phyloP scores from a whole-genome alignment of 2,329 filamentous ascomycete species.

The Decorospora gaudefroyi region DNA sequence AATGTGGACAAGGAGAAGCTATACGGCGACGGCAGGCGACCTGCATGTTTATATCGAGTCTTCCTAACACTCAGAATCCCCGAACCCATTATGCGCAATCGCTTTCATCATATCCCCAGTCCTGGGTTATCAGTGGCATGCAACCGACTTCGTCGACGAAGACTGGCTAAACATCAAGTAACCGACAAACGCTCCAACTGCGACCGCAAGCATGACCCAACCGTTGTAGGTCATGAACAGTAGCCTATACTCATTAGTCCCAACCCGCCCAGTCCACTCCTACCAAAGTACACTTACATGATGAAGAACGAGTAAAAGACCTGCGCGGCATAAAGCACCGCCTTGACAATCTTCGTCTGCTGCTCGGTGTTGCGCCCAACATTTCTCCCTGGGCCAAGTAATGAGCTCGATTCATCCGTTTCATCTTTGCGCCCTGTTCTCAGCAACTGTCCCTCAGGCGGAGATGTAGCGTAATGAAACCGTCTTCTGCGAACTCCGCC shows the following conservation, averaged over 20 bases:
- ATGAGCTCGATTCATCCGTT: conserved; percentile 65
- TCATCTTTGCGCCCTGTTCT: conserved; percentile 33
- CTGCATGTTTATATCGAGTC: no score
- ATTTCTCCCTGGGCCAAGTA: conserved; percentile 72
- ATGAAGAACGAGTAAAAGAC: conserved; percentile 99
- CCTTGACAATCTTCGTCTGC: conserved; percentile 77
- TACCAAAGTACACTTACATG: conserved; percentile 71
- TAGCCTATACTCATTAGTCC: conserved; percentile 65
- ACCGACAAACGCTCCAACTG: conserved; percentile 84
- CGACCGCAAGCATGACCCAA: conserved; percentile 92
- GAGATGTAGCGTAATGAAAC: conserved; percentile 17
- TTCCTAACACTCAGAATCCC: no score
- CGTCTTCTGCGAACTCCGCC: conserved; percentile 10
- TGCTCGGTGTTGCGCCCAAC: conserved; percentile 63
- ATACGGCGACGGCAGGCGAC: no score
- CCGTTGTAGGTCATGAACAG: conserved; percentile 99
- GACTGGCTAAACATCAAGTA: conserved; percentile 77
- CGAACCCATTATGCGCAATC: no score
- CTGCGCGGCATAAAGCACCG: conserved; percentile 83
- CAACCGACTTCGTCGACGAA: conserved; percentile 78
- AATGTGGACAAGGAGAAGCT: no score
- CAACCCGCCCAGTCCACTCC: background rate
- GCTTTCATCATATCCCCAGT: no score
- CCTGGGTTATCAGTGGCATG: conserved; percentile 91
- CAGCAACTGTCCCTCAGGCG: conserved; percentile 32